Percentiles rank a stretch among this genome's conserved stretches.
These are phyloP conservation scores for Ocimum tenuiflorum DNA, from an alignment of 257 asterid species.

Conservation along the genomic window DNA sequence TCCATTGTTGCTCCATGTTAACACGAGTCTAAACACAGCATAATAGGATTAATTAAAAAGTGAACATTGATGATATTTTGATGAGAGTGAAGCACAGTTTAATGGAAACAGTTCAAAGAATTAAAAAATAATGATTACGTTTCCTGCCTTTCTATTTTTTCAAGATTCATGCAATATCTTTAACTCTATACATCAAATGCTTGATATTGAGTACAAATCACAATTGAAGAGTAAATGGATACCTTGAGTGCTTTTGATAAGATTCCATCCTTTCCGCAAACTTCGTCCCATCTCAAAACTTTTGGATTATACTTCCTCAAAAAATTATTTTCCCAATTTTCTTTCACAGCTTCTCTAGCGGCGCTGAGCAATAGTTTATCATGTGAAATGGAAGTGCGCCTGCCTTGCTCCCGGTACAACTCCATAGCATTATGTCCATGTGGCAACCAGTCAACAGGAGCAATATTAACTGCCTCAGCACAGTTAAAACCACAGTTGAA, in stretches of 20 bases:
- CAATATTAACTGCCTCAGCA: conserved; percentile 98
- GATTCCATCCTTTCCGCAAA: conserved; percentile 83
- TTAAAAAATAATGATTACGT: not conserved
- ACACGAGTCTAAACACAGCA: conserved; percentile 60
- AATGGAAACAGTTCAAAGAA: not conserved
- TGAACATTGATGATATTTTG: conserved; percentile 24
- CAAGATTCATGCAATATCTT: not conserved
- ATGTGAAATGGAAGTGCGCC: conserved; percentile 83
- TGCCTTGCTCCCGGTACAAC: conserved; percentile 72
- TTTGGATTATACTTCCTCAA: conserved; percentile 53
- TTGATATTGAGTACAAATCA: not conserved
- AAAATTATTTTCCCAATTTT: conserved; percentile 81
- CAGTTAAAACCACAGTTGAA: conserved; percentile 93
- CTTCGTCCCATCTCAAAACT: conserved; percentile 80
- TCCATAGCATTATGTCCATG: conserved; percentile 90
- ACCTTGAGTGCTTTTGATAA: conserved; percentile 82
- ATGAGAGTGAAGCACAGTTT: conserved; percentile 2
- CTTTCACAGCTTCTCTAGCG: conserved; percentile 93
- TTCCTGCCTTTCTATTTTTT: not conserved
- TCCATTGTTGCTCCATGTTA: conserved; percentile 63
- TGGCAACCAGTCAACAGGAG: conserved; percentile 98
- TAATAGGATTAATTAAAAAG: not conserved
- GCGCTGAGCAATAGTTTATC: conserved; percentile 92
- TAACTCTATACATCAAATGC: not conserved
- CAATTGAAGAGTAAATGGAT: conserved; percentile 4